These are phyloP conservation scores for Apiotrichum gamsii DNA, from an alignment of 1,284 basidiomycete genomes.

Conservation along the genomic window DNA sequence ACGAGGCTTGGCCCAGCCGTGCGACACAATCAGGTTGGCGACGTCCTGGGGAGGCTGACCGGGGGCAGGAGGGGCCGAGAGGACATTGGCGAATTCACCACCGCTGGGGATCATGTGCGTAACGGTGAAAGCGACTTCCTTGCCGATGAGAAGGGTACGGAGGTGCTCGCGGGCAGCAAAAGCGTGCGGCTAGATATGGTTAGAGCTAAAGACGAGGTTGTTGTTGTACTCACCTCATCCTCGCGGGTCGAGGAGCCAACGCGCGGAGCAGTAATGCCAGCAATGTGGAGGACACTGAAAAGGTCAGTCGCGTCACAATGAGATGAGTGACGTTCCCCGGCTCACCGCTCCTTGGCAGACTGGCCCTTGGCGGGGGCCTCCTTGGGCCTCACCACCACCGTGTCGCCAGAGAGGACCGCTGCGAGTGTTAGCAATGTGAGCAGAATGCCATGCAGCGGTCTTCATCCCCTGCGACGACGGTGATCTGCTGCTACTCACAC, in stretches of 20 bases:
- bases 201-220: background rate
- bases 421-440: constrained; percentile 11
- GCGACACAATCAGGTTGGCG: constrained; percentile 67
- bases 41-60: constrained; percentile 57
- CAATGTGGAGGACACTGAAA: constrained; percentile 79
- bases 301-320: no score
- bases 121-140: constrained; percentile 55
- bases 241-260: constrained; percentile 71
- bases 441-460: no score
- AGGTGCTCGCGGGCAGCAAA: constrained; percentile 91
- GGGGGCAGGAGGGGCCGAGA: constrained; percentile 44
- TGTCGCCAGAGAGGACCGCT: constrained; percentile 86
- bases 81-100: constrained; percentile 44
- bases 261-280: constrained; percentile 72
- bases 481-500: constrained; percentile 37
- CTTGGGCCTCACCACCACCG: constrained; percentile 67
- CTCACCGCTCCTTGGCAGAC: constrained; percentile 76
- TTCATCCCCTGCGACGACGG: no score
- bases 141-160: constrained; percentile 75
- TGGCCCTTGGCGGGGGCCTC: constrained; percentile 71
- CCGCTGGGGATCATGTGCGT: constrained; percentile 38
- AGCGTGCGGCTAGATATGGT: constrained; percentile 66
- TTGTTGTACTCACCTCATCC: constrained; percentile 65
- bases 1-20: constrained; percentile 88
- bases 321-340: no score